phyloP scores from a whole-genome alignment of 176 grass and related monocot species.

The Musa beccarii region DNA sequence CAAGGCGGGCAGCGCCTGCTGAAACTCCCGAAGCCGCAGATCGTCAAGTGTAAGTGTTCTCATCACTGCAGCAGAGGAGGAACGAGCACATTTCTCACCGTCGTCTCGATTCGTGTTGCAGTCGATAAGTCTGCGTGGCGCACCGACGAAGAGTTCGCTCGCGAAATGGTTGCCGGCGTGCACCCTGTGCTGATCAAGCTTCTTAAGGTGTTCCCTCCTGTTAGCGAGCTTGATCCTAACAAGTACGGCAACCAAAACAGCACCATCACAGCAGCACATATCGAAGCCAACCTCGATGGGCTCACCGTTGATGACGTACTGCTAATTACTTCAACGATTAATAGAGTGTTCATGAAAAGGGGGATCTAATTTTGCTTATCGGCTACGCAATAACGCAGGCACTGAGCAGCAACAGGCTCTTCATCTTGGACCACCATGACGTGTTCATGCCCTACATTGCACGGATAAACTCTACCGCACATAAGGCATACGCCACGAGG shows the following conservation, averaged over 20 bases:
- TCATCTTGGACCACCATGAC: conserved; percentile 86
- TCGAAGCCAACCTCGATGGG: conserved; percentile 48
- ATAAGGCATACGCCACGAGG: conserved; percentile 71
- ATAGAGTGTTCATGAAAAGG: background rate
- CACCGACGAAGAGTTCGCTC: conserved; percentile 72
- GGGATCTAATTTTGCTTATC: too few relatives aligned
- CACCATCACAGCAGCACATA: conserved; percentile 53
- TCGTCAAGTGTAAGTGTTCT: conserved; percentile 32
- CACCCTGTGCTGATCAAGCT: conserved; percentile 60
- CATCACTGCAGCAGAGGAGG: background rate
- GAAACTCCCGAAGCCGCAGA: conserved; percentile 41
- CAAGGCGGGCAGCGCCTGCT: conserved; percentile 33
- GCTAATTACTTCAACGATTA: background rate
- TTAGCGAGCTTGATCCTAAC: conserved; percentile 56
- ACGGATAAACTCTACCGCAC: conserved; percentile 42
- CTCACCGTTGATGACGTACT: conserved; percentile 38
- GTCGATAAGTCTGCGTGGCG: conserved; percentile 50
- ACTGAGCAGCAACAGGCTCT: conserved; percentile 42
- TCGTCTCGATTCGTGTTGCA: background rate
- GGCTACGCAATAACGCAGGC: conserved; percentile 19
- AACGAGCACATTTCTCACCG: background rate
- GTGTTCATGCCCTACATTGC: conserved; percentile 64
- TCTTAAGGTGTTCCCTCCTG: conserved; percentile 64
- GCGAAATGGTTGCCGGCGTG: conserved; percentile 79
- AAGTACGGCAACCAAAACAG: conserved; percentile 67